These are phyloP conservation scores for Teunomyces funiuensis DNA, from an alignment of 805 yeast species.

Conservation along the genomic window DNA sequence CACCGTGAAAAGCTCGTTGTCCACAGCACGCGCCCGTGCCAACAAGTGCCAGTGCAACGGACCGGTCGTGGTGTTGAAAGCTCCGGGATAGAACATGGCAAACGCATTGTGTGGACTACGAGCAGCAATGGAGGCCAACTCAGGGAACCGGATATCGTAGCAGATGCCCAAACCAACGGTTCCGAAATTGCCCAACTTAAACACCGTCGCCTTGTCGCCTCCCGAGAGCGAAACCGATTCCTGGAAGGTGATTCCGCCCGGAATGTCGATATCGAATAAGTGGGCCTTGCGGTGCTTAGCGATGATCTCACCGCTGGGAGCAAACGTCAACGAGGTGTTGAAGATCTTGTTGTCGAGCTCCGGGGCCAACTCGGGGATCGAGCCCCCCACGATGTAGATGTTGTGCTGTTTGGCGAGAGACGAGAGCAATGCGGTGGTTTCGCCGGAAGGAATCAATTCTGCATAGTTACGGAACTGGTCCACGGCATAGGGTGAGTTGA, in stretches of 20 bases:
- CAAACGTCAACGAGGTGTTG: slow-evolving; percentile 50
- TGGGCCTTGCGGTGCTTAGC: slow-evolving; percentile 92
- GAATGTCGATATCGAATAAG: slow-evolving; percentile 88
- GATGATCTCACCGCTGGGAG: slow-evolving; percentile 69
- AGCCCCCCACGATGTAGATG: slow-evolving; percentile 82
- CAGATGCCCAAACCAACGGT: slow-evolving; percentile 84
- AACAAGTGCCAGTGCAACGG: slow-evolving; percentile 81
- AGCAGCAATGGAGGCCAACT: slow-evolving; percentile 67
- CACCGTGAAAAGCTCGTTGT: slow-evolving; percentile 69
- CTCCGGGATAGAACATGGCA: slow-evolving; percentile 81
- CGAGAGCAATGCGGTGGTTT: slow-evolving; percentile 60
- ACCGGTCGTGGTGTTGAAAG: slow-evolving; percentile 82
- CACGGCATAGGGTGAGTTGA: slow-evolving; percentile 93
- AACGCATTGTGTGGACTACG: slow-evolving; percentile 60
- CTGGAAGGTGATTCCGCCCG: slow-evolving; percentile 84
- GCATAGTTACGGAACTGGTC: slow-evolving; percentile 84
- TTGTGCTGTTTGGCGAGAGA: slow-evolving; percentile 62
- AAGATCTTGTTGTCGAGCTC: slow-evolving; percentile 46
- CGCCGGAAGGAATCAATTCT: slow-evolving; percentile 79
- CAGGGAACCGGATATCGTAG: slow-evolving; percentile 81
- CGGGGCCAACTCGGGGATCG: slow-evolving; percentile 74
- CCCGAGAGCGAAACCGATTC: slow-evolving; percentile 76
- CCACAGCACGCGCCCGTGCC: slow-evolving; percentile 73
- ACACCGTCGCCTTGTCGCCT: slow-evolving; percentile 80
- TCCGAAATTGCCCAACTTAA: slow-evolving; percentile 62